Percentiles rank a stretch among this genome's conserved stretches.
Evolutionary conservation across 1,284 basidiomycete genomes (phyloP).

Genomic region (Athelia psychrophila): DNA sequence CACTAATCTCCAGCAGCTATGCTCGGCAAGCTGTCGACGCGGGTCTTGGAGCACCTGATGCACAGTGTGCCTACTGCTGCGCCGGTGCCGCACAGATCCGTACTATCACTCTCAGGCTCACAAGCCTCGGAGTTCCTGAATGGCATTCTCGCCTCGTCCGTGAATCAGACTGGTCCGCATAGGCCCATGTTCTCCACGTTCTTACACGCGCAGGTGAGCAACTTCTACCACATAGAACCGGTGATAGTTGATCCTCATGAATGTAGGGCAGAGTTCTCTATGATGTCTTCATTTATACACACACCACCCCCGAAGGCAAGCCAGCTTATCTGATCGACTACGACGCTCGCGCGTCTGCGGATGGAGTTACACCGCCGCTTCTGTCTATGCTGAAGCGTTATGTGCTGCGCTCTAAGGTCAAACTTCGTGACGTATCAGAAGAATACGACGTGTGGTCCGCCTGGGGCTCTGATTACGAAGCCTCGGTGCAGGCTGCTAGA

Average conservation of each 20-base stretch:
- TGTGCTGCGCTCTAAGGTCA: slow-evolving; percentile 88
- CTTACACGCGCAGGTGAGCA: slow-evolving; percentile 81
- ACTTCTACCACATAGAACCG: not conserved
- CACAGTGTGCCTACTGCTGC: slow-evolving; percentile 56
- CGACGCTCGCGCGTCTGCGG: slow-evolving; percentile 47
- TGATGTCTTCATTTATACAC: slow-evolving; percentile 84
- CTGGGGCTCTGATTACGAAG: slow-evolving; percentile 54
- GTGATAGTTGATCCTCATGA: slow-evolving; percentile 4
- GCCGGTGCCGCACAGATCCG: slow-evolving; percentile 56
- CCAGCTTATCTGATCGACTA: slow-evolving; percentile 74
- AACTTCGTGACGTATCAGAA: slow-evolving; percentile 71
- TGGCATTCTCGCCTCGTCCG: slow-evolving; percentile 73
- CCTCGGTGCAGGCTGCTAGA: slow-evolving; percentile 16
- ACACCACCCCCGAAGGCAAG: slow-evolving; percentile 41
- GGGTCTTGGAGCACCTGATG: slow-evolving; percentile 29
- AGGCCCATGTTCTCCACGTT: slow-evolving; percentile 78
- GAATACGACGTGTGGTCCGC: slow-evolving; percentile 80
- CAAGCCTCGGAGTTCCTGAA: slow-evolving; percentile 88
- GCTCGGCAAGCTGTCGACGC: too few relatives aligned
- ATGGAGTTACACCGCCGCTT: slow-evolving; percentile 53
- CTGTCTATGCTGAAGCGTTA: slow-evolving; percentile 76
- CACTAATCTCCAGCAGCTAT: too few relatives aligned
- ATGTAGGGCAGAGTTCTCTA: slow-evolving; percentile 85
- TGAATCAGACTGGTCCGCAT: slow-evolving; percentile 40
- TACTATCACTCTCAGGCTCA: slow-evolving; percentile 79